These are phyloP conservation scores for Wickerhamiella sorbophila DNA, from an alignment of 805 yeast genomes.

Conservation along the genomic window DNA sequence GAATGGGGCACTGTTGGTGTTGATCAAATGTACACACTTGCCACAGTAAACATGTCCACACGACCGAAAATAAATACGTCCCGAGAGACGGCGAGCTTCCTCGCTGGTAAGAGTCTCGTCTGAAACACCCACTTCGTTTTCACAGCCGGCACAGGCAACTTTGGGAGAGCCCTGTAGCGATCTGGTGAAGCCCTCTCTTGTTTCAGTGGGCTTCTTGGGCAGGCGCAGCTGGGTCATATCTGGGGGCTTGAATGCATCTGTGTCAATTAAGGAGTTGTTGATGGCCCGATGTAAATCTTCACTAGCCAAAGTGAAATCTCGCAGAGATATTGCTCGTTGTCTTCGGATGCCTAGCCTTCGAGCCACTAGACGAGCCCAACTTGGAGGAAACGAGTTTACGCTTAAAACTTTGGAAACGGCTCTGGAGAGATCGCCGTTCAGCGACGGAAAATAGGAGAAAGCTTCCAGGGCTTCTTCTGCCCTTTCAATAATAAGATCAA, in stretches of 20 bases:
- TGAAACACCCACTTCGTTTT: conserved; percentile 46
- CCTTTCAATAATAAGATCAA: no score
- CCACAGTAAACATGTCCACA: conserved; percentile 90
- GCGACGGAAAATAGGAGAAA: no score
- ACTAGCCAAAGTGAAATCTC: neutral
- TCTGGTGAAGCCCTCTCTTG: conserved; percentile 15
- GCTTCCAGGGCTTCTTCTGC: no score
- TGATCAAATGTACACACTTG: conserved; percentile 54
- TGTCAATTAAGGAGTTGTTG: conserved; percentile 2
- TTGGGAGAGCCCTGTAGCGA: conserved; percentile 26
- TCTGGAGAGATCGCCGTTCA: no score
- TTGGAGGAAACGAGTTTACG: no score
- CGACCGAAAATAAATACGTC: conserved; percentile 37
- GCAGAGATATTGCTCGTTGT: neutral
- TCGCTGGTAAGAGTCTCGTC: conserved; percentile 6
- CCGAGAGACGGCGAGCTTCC: conserved; percentile 1
- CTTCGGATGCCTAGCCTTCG: no score
- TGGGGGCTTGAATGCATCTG: neutral
- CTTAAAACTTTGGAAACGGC: no score
- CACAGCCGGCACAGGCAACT: conserved; percentile 54
- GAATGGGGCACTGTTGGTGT: neutral
- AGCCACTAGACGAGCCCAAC: no score
- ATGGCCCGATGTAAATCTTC: conserved; percentile 1
- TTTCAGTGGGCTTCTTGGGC: neutral
- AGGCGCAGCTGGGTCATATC: neutral